Evolutionary conservation across 129 eudicot genomes (phyloP), one percentile per base, ranked within the genome.

Genomic region (Solidago caesia): DNA sequence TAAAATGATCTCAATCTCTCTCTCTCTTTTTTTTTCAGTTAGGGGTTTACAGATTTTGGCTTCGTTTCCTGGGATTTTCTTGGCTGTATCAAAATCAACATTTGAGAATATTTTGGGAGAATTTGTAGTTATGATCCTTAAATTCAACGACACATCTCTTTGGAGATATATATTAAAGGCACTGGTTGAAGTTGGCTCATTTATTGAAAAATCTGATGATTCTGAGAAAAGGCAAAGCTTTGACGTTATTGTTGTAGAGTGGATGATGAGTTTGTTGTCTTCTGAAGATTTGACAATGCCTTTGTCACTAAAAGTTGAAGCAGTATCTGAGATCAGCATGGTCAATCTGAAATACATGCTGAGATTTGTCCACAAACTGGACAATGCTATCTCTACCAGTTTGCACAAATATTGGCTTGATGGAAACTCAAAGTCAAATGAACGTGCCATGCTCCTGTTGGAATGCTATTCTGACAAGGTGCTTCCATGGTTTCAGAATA

Each of bases 11-110:
- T 57, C 14, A 29, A 42, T 64, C 7, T 41, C 12, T 43, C 16
- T 77, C 2, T 4, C 43, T 27, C 55, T 45, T 51, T 8, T 52
- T 51, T 47, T 46, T 46, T 76, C 88, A 94, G 99, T 91, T 56
- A 82, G 73, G 76, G 97, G 97, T 78, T 77, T 94, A 73, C 84
- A 87, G 77, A 81, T 83, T 74, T 79, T 94, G 86, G 96, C 90
- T 79, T 88, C 93, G 7, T 91, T 91, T 81, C 97, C 97, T 15
- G 96, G 85, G 61, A 77, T 75, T 80, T 88, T 85, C 69, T 52
- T 47, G 55, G 82, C 88, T 8, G 85, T 86, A 11, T 84, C 97
- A 47, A 82, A 72, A 58, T 74, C 84, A 59, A 65, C 70, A 57
- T 91, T 82, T 77, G 97, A 90, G 80, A 78, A 68, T 65, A 87